Percentiles rank a stretch among this genome's conserved stretches.
These are phyloP conservation scores for Penicillium nucicola DNA, from an alignment of 495 filamentous ascomycete species.

Conservation along the genomic window DNA sequence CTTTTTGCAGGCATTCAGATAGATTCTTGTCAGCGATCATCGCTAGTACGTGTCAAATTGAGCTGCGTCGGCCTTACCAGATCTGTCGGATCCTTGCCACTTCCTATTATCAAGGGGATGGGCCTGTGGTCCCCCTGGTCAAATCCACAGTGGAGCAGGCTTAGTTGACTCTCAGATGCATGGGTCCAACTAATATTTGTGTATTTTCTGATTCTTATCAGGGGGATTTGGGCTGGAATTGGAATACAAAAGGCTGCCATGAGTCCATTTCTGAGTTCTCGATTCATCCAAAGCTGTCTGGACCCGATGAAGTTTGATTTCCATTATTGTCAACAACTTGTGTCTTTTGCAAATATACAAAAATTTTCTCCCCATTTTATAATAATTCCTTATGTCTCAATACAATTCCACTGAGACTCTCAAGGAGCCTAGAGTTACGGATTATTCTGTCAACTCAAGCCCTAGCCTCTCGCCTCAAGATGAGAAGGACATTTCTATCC, in stretches of 20 bases:
- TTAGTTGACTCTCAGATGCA: constrained; percentile 17
- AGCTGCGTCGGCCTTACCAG: constrained; percentile 11
- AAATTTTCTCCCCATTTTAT: not conserved
- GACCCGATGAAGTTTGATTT: not conserved
- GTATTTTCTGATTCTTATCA: constrained; percentile 6
- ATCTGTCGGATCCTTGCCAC: constrained; percentile 17
- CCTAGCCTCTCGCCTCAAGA: constrained; percentile 13
- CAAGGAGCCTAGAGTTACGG: constrained; percentile 12
- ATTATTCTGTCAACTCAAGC: constrained; percentile 16
- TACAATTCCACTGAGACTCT: constrained; percentile 10
- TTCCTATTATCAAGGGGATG: constrained; percentile 14
- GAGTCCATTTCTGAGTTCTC: constrained; percentile 1
- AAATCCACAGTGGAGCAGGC: constrained; percentile 29
- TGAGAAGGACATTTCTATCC: constrained; percentile 14
- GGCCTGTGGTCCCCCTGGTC: constrained; percentile 11
- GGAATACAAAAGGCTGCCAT: constrained; percentile 16
- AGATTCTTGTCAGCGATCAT: constrained; percentile 4
- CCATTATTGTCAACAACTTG: constrained; percentile 6
- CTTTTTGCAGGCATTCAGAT: not conserved
- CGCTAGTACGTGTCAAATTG: constrained; percentile 3
- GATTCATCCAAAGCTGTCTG: not conserved
- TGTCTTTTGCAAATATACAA: constrained; percentile 1
- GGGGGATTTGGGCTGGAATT: constrained; percentile 9
- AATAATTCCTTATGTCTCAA: constrained; percentile 10
- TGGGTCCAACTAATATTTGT: constrained; percentile 10